phyloP scores from a whole-genome alignment of 1,284 basidiomycete species.

The Porogramme epimiltina region DNA sequence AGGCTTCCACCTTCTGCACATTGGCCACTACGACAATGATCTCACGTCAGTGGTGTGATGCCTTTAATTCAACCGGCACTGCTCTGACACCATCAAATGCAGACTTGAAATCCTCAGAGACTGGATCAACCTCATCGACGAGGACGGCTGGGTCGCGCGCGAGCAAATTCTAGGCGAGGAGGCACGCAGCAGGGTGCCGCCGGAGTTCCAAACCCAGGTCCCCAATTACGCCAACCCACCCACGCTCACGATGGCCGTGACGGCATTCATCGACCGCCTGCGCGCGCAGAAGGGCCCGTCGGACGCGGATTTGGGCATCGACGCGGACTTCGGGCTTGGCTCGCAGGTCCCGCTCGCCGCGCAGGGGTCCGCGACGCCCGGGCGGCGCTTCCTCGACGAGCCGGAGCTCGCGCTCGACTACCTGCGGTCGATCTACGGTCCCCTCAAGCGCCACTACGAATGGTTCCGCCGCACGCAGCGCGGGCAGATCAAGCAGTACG shows the following conservation, averaged over 20 bases:
- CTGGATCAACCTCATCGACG: conserved; percentile 90
- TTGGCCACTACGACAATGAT: conserved; percentile 91
- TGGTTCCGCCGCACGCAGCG: conserved; percentile 95
- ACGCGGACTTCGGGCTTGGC: conserved; percentile 50
- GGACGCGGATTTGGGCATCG: conserved; percentile 63
- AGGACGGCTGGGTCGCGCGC: conserved; percentile 92
- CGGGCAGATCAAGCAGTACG: conserved; percentile 91
- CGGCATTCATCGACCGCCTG: conserved; percentile 82
- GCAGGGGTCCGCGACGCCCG: conserved; percentile 21
- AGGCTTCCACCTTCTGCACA: conserved; percentile 91
- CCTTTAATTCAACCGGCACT: neutral
- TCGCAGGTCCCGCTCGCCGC: conserved; percentile 49
- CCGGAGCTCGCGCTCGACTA: conserved; percentile 66
- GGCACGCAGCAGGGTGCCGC: conserved; percentile 87
- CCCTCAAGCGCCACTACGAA: conserved; percentile 88
- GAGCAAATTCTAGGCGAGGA: conserved; percentile 97
- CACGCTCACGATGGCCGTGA: conserved; percentile 89
- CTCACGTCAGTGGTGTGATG: conserved; percentile 56
- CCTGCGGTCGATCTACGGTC: conserved; percentile 79
- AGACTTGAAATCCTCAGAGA: conserved; percentile 87
- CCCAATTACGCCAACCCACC: conserved; percentile 94
- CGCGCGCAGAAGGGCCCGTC: conserved; percentile 50
- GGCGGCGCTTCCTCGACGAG: conserved; percentile 55
- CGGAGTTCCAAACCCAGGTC: conserved; percentile 90
- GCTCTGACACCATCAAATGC: neutral